phyloP scores from a whole-genome alignment of 2,329 filamentous ascomycete species.

The Fusarium scirpi region DNA sequence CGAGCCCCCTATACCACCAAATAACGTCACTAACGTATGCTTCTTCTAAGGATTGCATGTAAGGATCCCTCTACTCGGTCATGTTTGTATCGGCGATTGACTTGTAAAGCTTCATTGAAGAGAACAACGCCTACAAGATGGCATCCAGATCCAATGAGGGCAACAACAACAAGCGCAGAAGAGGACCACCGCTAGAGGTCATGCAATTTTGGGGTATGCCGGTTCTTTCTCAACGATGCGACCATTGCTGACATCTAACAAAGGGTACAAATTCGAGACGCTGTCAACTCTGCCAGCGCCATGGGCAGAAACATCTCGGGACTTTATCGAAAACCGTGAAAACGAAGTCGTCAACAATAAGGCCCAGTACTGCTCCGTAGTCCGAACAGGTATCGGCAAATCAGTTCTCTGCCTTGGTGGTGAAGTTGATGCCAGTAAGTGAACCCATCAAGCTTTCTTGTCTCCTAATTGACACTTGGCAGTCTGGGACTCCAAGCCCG shows the following conservation, averaged over 20 bases:
- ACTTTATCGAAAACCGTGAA: conserved; percentile 82
- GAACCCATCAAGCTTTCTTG: background rate
- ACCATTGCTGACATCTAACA: background rate
- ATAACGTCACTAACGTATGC: conserved; percentile 24
- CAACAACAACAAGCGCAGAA: conserved; percentile 47
- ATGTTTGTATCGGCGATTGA: conserved; percentile 1
- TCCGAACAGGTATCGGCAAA: conserved; percentile 86
- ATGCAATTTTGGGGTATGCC: conserved; percentile 91
- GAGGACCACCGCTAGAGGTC: conserved; percentile 73
- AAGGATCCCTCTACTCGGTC: conserved; percentile 43
- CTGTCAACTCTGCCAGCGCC: conserved; percentile 79
- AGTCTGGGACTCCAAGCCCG: conserved; percentile 88
- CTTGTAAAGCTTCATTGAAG: conserved; percentile 84
- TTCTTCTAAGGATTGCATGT: conserved; percentile 64
- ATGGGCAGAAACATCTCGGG: conserved; percentile 79
- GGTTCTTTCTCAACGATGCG: background rate
- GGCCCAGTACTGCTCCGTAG: conserved; percentile 95
- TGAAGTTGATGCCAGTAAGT: conserved; percentile 87
- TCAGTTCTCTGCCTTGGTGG: conserved; percentile 84
- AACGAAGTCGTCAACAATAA: conserved; percentile 83
- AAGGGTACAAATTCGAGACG: conserved; percentile 97
- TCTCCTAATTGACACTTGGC: conserved; percentile 4
- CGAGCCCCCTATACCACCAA: background rate
- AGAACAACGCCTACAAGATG: conserved; percentile 81
- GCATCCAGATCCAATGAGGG: conserved; percentile 69